Conservation (phyloP, 2,329 filamentous ascomycete species). For the Zymoseptoria ardabiliae region DNA sequence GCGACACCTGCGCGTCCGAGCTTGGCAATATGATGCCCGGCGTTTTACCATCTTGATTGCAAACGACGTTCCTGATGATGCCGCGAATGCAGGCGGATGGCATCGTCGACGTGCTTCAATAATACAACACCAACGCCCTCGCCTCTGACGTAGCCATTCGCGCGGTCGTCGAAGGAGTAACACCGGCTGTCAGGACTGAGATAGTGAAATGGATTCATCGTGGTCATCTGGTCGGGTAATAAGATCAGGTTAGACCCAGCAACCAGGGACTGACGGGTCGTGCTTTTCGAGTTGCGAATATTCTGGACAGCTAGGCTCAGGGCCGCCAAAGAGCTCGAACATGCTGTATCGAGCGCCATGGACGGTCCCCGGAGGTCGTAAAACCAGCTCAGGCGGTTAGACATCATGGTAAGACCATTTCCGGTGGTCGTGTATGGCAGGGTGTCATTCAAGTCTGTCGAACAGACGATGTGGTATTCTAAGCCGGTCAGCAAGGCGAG, state of each 20-base stretch:
- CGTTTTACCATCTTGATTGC: slow-evolving; percentile 14
- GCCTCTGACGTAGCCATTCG: slow-evolving; percentile 45
- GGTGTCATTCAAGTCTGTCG: slow-evolving; percentile 4
- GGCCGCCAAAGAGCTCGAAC: slow-evolving; percentile 3
- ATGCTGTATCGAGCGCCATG: slow-evolving; percentile 9
- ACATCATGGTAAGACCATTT: slow-evolving; percentile 1
- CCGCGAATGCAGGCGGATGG: slow-evolving; percentile 14
- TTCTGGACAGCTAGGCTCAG: slow-evolving; percentile 3
- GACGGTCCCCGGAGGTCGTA: slow-evolving; percentile 5
- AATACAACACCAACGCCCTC: slow-evolving; percentile 47
- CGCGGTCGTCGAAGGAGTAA: slow-evolving; percentile 29
- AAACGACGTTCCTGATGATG: slow-evolving; percentile 1
- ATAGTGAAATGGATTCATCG: slow-evolving; percentile 6
- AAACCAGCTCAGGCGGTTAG: slow-evolving; percentile 8
- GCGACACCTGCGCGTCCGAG: slow-evolving; percentile 10
- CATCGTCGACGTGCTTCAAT: slow-evolving; percentile 25
- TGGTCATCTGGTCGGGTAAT: not conserved
- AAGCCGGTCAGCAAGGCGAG: too few relatives aligned
- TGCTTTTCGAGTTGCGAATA: slow-evolving; percentile 1
- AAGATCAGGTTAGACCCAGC: slow-evolving; percentile 21
- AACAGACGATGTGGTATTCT: slow-evolving; percentile 8
- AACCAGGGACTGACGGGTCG: slow-evolving; percentile 3
- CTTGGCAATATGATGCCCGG: slow-evolving; percentile 10
- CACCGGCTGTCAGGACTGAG: slow-evolving; percentile 17
- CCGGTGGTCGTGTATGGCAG: slow-evolving; percentile 14